Evolutionary conservation across 1,284 basidiomycete genomes (phyloP), one percentile per base, ranked within the genome.

Genomic region (Pseudozyma sp.): DNA sequence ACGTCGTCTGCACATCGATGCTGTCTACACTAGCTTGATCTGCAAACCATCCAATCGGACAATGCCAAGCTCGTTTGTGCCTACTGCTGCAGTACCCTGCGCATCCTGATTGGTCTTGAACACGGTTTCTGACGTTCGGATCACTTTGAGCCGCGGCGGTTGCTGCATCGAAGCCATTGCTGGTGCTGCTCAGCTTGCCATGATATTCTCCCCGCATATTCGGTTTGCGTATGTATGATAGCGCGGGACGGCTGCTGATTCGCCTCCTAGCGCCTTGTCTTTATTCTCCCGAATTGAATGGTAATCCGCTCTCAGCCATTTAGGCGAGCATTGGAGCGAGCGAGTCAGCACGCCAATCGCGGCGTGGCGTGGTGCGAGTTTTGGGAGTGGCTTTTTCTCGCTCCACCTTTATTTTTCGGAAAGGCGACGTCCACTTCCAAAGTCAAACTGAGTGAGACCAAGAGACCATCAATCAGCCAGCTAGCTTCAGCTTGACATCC

Each of bases 141-240:
- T 33, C 39, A 53, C 51, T 34, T 53, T 53, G 51, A 17, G 51
- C 51, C 51, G 51, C 29, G 14, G 19, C 2, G n/a, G 11, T 43
- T 33, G 51, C 34, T 13, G 6, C 30, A n/a, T 47, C 14, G 14
- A 24, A 13, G 16, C 29, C 16, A 17, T 49, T 49, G 47, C 19
- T 33, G 9, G 46, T 47, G n/a, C 24, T 24, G 24, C 14, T 14
- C 24, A 16, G 46, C 5, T 6, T 47, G 46, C 30, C 10, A 14
- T 47, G 46, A 33, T n/a, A 43, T n/a, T 30, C 50, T 42, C 16
- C 40, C 13, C 40, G 7, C 40, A 16, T 16, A 42, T 16, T n/a
- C 16, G 40, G 1, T n/a, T n/a, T 13, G 7, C n/a, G 16, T 24
- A n/a, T 16, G 40, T 42, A 10, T 14, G 8, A 37, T 14, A 42